These are phyloP conservation scores for Aspergillus luchuensis DNA, from an alignment of 2,329 filamentous ascomycete genomes.

Conservation along the genomic window DNA sequence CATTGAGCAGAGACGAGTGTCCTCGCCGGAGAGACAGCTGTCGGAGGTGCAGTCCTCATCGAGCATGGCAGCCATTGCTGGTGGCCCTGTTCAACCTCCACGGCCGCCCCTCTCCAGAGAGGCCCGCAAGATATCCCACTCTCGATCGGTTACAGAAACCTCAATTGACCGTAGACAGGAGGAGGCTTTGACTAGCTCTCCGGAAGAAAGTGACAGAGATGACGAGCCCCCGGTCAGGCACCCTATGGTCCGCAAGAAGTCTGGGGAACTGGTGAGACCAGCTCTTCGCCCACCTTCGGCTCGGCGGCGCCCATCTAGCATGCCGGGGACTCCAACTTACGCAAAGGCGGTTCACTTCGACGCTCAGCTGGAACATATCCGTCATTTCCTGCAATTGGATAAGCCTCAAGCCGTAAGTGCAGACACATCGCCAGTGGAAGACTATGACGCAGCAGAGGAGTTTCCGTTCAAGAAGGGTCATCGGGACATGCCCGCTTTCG, in stretches of 20 bases:
- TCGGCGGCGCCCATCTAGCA: conserved; percentile 84
- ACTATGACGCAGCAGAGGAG: conserved; percentile 81
- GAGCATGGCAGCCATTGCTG: conserved; percentile 34
- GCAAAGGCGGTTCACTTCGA: conserved; percentile 99
- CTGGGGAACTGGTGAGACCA: conserved; percentile 90
- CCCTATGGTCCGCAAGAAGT: conserved; percentile 97
- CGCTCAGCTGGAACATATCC: conserved; percentile 90
- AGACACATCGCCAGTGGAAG: conserved; percentile 85
- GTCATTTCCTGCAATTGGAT: conserved; percentile 93
- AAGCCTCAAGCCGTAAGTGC: conserved; percentile 94
- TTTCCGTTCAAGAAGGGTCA: conserved; percentile 75
- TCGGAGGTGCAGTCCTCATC: conserved; percentile 24
- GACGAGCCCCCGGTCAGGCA: conserved; percentile 71
- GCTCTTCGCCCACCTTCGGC: conserved; percentile 75
- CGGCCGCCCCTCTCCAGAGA: conserved; percentile 53
- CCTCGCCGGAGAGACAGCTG: conserved; percentile 33
- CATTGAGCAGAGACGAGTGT: conserved; percentile 57
- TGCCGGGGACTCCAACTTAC: conserved; percentile 95
- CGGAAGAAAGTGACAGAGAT: conserved; percentile 56
- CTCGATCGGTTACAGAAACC: conserved; percentile 61
- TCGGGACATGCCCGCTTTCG: conserved; percentile 58
- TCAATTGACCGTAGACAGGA: conserved; percentile 50
- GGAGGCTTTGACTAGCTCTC: conserved; percentile 47
- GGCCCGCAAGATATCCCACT: conserved; percentile 63
- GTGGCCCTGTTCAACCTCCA: conserved; percentile 22